These are phyloP conservation scores for Blastocystis sp. DNA, from an alignment of 352 stramenopile genomes.

Conservation along the genomic window DNA sequence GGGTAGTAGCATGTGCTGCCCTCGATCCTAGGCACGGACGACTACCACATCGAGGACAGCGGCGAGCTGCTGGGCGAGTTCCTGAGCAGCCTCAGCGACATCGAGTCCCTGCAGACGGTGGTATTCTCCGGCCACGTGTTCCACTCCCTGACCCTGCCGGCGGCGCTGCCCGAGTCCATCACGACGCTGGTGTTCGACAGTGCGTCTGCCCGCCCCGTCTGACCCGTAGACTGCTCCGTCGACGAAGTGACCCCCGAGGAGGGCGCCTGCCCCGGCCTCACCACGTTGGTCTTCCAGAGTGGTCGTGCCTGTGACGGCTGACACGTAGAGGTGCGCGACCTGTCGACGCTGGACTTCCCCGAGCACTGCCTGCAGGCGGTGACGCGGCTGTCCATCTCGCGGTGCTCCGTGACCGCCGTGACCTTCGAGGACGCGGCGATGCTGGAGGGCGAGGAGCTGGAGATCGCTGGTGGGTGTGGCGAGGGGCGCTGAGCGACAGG, in stretches of 20 bases:
- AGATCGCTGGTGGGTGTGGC: background rate
- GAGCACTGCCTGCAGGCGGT: constrained; percentile 1
- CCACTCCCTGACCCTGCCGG: background rate
- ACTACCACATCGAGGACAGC: background rate
- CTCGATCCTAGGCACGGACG: background rate
- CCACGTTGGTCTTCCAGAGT: constrained; percentile 32
- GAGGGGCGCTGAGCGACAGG: background rate
- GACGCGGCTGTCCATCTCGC: constrained; percentile 19
- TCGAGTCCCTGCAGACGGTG: background rate
- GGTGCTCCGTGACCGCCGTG: background rate
- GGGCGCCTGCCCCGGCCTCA: background rate
- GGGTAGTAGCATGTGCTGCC: background rate
- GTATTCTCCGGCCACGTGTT: constrained; percentile 43
- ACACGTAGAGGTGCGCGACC: background rate
- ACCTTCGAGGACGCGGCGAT: constrained; percentile 10
- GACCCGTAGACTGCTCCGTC: constrained; percentile 25
- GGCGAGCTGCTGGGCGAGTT: constrained; percentile 23
- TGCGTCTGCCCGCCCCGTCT: background rate
- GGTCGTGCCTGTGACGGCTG: background rate
- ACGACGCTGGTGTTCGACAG: constrained; percentile 39
- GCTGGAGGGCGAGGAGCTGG: background rate
- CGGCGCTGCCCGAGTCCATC: constrained; percentile 23
- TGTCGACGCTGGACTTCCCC: constrained; percentile 1
- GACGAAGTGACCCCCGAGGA: constrained; percentile 13
- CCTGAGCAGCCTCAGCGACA: background rate